Evolutionary conservation across 176 grass and related monocot genomes (phyloP), one percentile per base, ranked within the genome.

Genomic region (Saccharum officinarum): DNA sequence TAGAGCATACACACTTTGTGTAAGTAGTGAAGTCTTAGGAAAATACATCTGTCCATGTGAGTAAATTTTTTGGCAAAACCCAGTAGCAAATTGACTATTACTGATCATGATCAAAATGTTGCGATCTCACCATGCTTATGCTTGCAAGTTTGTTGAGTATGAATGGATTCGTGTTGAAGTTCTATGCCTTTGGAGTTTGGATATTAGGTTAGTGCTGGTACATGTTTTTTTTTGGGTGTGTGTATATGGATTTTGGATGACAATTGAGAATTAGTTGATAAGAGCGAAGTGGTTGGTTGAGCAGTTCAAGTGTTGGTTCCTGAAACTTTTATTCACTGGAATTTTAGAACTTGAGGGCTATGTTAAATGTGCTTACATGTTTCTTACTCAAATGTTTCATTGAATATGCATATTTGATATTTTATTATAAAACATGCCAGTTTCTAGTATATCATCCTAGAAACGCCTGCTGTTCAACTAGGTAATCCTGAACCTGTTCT

Each of bases 91-190:
- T 54, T 54, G 16, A 64, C 18, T 18, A 31, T 70, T 77, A 65
- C 31, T 25, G 30, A 18, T 5, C 31, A 62, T 71, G n/a, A 60
- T 82, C 20, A 34, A 41, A 25, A 41, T 82, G 45, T 20, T 69
- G 42, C 18, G 10, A 18, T 57, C 22, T 12, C 65, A 40, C n/a
- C 4, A 22, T 52, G 40, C 16, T 36, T 81, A 44, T 77, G 54
- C 31, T 77, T 77, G 23, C 42, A 71, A 18, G 15, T 46, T 12
- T 8, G 2, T 54, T 30, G 55, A 42, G 25, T 66, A 64, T 71
- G 72, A 73, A 61, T 80, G 45, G 61, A 36, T 79, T 77, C 44
- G 4, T 81, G 20, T 62, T 81, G 49, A 33, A 81, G 71, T 76
- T 63, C 20, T 59, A 38, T 69, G 28, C 17, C 82, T 45, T 75